Evolutionary conservation across 2,329 filamentous ascomycete species (phyloP).

Genomic region (Cercospora sp.): DNA sequence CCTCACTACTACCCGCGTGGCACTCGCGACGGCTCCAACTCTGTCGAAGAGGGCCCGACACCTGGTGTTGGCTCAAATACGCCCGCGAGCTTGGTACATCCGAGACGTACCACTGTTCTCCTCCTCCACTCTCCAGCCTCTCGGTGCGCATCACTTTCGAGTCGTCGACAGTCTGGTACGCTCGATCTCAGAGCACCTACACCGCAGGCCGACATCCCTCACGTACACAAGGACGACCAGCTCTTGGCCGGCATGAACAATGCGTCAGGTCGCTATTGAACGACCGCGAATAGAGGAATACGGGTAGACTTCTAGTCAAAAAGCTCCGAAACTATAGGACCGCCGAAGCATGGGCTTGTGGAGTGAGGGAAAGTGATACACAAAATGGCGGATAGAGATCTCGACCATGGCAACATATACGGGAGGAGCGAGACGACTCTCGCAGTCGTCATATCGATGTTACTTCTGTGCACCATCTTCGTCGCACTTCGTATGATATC

Average conservation of each 20-base stretch:
- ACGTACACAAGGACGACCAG: background rate
- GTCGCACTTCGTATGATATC: conserved; percentile 74
- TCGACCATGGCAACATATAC: conserved; percentile 34
- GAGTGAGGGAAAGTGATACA: conserved; percentile 12
- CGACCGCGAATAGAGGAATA: conserved; percentile 9
- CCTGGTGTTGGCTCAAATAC: background rate
- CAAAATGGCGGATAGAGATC: conserved; percentile 26
- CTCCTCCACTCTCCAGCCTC: background rate
- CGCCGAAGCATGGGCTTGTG: conserved; percentile 21
- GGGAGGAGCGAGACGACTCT: conserved; percentile 56
- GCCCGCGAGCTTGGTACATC: background rate
- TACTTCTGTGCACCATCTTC: conserved; percentile 71
- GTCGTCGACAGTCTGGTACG: background rate
- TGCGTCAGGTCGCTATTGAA: conserved; percentile 13
- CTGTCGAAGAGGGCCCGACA: conserved; percentile 1
- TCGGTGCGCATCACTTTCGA: background rate
- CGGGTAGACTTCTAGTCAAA: conserved; percentile 7
- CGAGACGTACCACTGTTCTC: conserved; percentile 3
- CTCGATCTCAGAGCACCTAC: background rate
- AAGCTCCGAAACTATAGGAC: background rate
- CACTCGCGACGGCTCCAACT: conserved; percentile 17
- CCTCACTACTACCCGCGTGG: conserved; percentile 12
- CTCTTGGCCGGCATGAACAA: background rate
- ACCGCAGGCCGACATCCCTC: background rate
- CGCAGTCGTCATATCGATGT: conserved; percentile 67